A percentile compares a stretch with the other conserved stretches of the same genome.
phyloP scores from a whole-genome alignment of 495 filamentous ascomycete genomes.

The Xylaria sp. region DNA sequence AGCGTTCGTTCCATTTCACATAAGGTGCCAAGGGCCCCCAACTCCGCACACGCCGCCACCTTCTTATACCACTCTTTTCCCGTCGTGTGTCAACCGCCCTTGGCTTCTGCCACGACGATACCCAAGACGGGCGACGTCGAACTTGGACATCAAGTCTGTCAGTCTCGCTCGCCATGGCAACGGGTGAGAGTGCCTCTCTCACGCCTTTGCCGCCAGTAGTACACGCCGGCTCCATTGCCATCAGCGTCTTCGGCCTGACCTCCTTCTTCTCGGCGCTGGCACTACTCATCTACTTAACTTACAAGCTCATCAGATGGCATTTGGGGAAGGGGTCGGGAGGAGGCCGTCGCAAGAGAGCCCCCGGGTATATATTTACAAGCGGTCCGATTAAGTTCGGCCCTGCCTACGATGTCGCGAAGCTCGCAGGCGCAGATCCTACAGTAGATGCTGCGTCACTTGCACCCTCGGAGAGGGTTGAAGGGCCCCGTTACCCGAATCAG shows the following conservation, averaged over 20 bases:
- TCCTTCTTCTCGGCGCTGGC: constrained; percentile 63
- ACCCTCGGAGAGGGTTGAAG: constrained; percentile 37
- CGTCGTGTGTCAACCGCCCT: not conserved
- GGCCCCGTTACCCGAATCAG: constrained; percentile 59
- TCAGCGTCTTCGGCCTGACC: constrained; percentile 64
- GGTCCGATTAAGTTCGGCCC: constrained; percentile 30
- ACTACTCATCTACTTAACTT: constrained; percentile 64
- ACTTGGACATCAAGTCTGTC: not conserved
- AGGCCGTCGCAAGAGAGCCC: not conserved
- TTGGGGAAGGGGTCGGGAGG: constrained; percentile 16
- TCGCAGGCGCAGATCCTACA: constrained; percentile 9
- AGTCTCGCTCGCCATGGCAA: constrained; percentile 1
- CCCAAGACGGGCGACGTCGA: not conserved
- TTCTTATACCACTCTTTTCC: not conserved
- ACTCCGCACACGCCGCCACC: not conserved
- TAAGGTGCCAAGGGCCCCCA: not conserved
- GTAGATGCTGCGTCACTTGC: constrained; percentile 12
- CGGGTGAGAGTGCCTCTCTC: constrained; percentile 35
- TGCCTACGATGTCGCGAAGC: constrained; percentile 31
- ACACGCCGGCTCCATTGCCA: constrained; percentile 59
- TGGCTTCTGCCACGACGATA: not conserved
- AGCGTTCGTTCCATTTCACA: constrained; percentile 4
- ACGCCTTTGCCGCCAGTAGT: constrained; percentile 59
- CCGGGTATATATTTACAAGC: constrained; percentile 20
- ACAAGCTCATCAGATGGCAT: constrained; percentile 64